phyloP scores from a whole-genome alignment of 2,329 filamentous ascomycete species.

The Sordariomycetes sp. region DNA sequence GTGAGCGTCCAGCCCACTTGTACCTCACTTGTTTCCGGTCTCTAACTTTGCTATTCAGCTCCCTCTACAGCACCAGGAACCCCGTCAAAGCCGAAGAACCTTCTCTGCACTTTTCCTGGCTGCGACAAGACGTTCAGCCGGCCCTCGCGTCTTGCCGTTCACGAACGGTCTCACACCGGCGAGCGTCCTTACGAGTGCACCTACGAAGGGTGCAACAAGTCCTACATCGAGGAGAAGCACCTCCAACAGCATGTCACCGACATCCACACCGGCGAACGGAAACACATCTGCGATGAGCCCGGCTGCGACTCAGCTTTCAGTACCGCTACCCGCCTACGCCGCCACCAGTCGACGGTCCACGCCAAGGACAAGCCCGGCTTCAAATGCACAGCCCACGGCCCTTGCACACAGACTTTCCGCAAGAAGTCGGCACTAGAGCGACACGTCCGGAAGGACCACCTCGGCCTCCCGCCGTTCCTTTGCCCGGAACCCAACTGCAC shows the following conservation, averaged over 20 bases:
- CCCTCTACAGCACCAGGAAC: slow-evolving; percentile 9
- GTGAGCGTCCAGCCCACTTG: not conserved
- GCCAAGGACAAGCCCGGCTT: slow-evolving; percentile 59
- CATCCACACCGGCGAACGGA: slow-evolving; percentile 58
- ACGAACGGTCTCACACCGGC: slow-evolving; percentile 74
- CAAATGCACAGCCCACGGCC: slow-evolving; percentile 54
- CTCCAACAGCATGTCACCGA: slow-evolving; percentile 75
- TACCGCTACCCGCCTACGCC: slow-evolving; percentile 62
- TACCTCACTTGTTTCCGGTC: not conserved
- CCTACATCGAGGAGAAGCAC: slow-evolving; percentile 78
- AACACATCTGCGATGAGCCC: slow-evolving; percentile 57
- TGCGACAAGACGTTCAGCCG: slow-evolving; percentile 83
- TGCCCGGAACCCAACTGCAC: slow-evolving; percentile 52
- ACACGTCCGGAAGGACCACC: slow-evolving; percentile 66
- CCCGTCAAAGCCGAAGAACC: slow-evolving; percentile 48
- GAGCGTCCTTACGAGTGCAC: slow-evolving; percentile 68
- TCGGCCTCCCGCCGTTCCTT: slow-evolving; percentile 55
- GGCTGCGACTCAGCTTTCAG: slow-evolving; percentile 72
- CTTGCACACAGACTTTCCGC: slow-evolving; percentile 67
- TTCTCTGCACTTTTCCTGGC: slow-evolving; percentile 58
- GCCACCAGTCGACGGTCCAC: slow-evolving; percentile 64
- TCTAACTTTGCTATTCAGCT: not conserved
- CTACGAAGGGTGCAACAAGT: slow-evolving; percentile 61
- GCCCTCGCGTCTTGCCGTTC: slow-evolving; percentile 65
- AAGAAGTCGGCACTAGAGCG: slow-evolving; percentile 78